Conservation (phyloP, 2,329 filamentous ascomycete genomes). For the Calonectria ilicicola region DNA sequence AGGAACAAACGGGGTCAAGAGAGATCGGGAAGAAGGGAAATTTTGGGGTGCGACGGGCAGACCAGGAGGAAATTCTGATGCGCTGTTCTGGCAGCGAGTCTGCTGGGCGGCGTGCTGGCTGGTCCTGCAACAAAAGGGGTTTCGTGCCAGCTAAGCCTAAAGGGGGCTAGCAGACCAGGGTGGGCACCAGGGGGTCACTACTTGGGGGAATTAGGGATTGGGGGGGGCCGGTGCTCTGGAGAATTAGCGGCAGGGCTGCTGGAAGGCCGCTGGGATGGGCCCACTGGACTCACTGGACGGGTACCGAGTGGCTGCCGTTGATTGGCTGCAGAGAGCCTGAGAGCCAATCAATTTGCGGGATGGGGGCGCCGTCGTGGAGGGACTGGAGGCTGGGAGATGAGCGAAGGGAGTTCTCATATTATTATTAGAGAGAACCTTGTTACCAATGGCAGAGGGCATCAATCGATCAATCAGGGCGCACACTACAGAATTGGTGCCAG, state of each 20-base stretch:
- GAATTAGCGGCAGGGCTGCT: slow-evolving; percentile 45
- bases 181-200: slow-evolving; percentile 29
- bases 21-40: slow-evolving; percentile 41
- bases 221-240: slow-evolving; percentile 38
- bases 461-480: slow-evolving; percentile 16
- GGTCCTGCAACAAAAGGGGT: slow-evolving; percentile 49
- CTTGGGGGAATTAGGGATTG: slow-evolving; percentile 19
- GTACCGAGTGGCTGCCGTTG: slow-evolving; percentile 24
- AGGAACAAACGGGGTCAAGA: slow-evolving; percentile 37
- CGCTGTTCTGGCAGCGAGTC: slow-evolving; percentile 46
- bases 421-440: slow-evolving; percentile 25
- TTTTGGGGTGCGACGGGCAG: slow-evolving; percentile 45
- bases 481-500: slow-evolving; percentile 4
- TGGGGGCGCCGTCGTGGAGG: slow-evolving; percentile 31
- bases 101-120: slow-evolving; percentile 41
- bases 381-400: slow-evolving; percentile 41
- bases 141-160: slow-evolving; percentile 42
- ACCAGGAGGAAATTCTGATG: slow-evolving; percentile 49
- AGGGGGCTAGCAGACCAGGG: slow-evolving; percentile 35
- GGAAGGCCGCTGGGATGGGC: slow-evolving; percentile 28
- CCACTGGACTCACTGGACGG: slow-evolving; percentile 17
- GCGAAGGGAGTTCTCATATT: slow-evolving; percentile 27
- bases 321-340: slow-evolving; percentile 32
- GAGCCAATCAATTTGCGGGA: slow-evolving; percentile 39
- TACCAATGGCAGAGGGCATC: slow-evolving; percentile 9